Conservation (phyloP, 768 basidiomycete species). For the Pluteus cervinus region DNA sequence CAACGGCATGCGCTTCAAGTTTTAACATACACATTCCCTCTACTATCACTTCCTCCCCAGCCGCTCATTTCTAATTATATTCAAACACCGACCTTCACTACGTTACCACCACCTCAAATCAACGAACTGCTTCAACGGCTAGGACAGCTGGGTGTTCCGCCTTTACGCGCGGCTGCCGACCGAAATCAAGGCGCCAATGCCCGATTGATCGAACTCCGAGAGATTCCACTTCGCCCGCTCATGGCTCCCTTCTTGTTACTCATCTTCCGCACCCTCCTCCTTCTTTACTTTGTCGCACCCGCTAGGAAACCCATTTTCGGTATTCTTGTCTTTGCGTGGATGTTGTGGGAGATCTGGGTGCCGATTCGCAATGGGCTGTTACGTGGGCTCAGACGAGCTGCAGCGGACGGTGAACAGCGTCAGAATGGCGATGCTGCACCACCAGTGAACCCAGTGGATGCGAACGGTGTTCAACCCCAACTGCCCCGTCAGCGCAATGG, state of each 20-base stretch:
- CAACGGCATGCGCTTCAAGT: slow-evolving; percentile 64
- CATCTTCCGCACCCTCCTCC: slow-evolving; percentile 56
- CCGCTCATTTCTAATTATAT: slow-evolving; percentile 14
- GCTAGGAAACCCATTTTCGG: slow-evolving; percentile 68
- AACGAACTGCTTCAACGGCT: slow-evolving; percentile 60
- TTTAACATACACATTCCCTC: slow-evolving; percentile 51
- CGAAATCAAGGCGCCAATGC: slow-evolving; percentile 26
- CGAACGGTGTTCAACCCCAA: slow-evolving; percentile 5
- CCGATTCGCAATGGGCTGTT: slow-evolving; percentile 47
- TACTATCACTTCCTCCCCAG: slow-evolving; percentile 30
- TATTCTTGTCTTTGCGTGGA: slow-evolving; percentile 60
- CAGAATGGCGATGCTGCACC: slow-evolving; percentile 12
- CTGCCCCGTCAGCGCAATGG: slow-evolving; percentile 8
- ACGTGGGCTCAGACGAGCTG: slow-evolving; percentile 30
- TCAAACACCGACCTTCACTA: slow-evolving; percentile 21
- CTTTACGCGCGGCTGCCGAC: slow-evolving; percentile 33
- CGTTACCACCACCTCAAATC: slow-evolving; percentile 40
- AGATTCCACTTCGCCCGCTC: slow-evolving; percentile 61
- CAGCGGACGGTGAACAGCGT: slow-evolving; percentile 23
- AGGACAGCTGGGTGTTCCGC: slow-evolving; percentile 60
- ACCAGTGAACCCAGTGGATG: slow-evolving; percentile 9
- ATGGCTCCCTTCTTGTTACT: slow-evolving; percentile 64
- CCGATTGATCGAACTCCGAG: slow-evolving; percentile 37
- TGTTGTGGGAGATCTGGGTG: slow-evolving; percentile 72
- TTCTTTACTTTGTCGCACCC: slow-evolving; percentile 76